A percentile compares a stretch with the other conserved stretches of the same genome.
phyloP scores from a whole-genome alignment of 2,329 filamentous ascomycete species.

The Xylariaceae sp. region DNA sequence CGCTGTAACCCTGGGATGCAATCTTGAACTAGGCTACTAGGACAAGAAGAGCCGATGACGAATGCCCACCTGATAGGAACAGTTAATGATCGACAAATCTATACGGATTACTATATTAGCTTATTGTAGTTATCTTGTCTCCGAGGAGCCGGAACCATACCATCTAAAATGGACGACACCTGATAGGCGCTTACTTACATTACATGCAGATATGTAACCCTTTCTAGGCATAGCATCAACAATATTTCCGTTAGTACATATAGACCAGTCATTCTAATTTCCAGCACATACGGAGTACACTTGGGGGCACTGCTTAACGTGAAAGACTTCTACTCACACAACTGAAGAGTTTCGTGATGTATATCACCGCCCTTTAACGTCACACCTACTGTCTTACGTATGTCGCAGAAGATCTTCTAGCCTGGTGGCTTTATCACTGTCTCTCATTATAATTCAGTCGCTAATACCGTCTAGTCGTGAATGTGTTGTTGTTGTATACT shows the following conservation, averaged over 20 bases:
- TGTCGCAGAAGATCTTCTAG: background rate
- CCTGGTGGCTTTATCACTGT: background rate
- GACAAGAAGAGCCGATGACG: background rate
- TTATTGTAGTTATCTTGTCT: no score
- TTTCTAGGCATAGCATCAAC: no score
- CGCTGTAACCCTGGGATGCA: no score
- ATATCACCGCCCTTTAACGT: background rate
- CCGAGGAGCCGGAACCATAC: no score
- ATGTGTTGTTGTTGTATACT: background rate
- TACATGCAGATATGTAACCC: no score
- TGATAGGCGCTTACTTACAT: no score
- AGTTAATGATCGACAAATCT: background rate
- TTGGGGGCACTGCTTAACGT: no score
- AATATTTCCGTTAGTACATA: no score
- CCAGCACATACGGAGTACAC: no score
- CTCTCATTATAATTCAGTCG: background rate
- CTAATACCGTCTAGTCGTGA: background rate
- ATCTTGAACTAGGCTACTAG: background rate
- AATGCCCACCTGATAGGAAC: background rate
- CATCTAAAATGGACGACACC: no score
- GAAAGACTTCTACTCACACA: background rate
- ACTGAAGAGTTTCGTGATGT: background rate
- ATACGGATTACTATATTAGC: no score
- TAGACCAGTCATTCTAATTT: no score
- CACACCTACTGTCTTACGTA: background rate